Evolutionary conservation across 805 yeast species (phyloP), one percentile per base, ranked within the genome.

Genomic region (Zygosaccharomyces kombuchaensis): DNA sequence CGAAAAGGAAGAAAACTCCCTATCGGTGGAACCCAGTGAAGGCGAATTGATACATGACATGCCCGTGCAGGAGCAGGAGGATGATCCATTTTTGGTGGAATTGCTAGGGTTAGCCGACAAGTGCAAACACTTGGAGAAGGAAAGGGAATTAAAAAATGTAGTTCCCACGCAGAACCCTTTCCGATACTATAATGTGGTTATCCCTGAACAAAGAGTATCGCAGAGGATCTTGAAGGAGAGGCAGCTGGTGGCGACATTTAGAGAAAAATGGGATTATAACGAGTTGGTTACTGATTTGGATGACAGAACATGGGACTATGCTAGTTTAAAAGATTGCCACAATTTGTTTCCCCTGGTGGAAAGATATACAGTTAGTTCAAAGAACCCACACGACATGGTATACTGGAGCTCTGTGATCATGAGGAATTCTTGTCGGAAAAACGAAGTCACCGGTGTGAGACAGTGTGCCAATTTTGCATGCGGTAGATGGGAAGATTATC

Each of bases 321-420:
- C 77, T 52, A 66, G 59, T 32, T 67, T 74, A 1, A 62, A 71
- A 36, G 66, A 71, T 22, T 77, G 78, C 21, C 67, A 82, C 23
- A 88, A 91, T 62, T 68, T 91, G 22, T 91, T 93, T 68, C 96
- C 96, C 8, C 68, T 91, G 54, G 97, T 91, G 31, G 99, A 91
- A 65, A 82, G 86, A 63, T 91, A 87, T 62, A 91, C 98, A 0
- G 77, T 79, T 14, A 74, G 75, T 45, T 72, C 76, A 43, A 68
- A 73, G 38, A 78, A 84, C 54, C 80, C 87, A 3, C 78, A 82
- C 35, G 96, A 90, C 55, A 80, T 89, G 73, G 83, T 85, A 55
- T 89, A 90, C 66, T 91, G 99, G 99, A 87, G 97, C 2, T 93
- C 96, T 3, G 96, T 91, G n/a, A 88, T 90, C 32, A 93, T 93